phyloP scores from a whole-genome alignment of 495 filamentous ascomycete genomes.

The Tetracladium setigerum region DNA sequence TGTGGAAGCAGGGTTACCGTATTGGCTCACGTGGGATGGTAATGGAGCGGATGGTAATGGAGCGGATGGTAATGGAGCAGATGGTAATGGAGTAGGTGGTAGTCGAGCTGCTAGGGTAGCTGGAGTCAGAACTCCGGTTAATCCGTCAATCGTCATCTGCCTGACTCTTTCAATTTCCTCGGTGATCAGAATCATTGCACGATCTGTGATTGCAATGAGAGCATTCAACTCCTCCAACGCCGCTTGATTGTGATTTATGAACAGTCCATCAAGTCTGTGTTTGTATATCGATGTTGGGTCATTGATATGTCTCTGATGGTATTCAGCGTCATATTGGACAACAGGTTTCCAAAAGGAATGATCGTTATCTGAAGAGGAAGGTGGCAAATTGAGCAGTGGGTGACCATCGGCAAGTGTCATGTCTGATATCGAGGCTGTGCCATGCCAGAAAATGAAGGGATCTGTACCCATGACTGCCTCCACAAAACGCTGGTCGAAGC shows the following conservation, averaged over 20 bases:
- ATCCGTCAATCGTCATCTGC: too few species aligned
- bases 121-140: too few species aligned
- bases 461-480: slow-evolving; percentile 12
- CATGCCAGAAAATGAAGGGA: neutral
- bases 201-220: slow-evolving; percentile 19
- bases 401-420: neutral
- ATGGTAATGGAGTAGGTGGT: too few species aligned
- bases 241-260: slow-evolving; percentile 20
- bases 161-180: slow-evolving; percentile 13
- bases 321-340: slow-evolving; percentile 16
- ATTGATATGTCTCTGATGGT: slow-evolving; percentile 14
- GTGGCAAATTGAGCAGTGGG: neutral
- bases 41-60: too few species aligned
- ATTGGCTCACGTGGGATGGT: too few species aligned
- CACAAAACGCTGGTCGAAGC: slow-evolving; percentile 22
- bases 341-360: neutral
- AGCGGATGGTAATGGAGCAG: too few species aligned
- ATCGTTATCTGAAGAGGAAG: neutral
- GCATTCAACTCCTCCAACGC: slow-evolving; percentile 16
- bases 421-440: neutral
- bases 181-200: slow-evolving; percentile 16
- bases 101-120: too few species aligned
- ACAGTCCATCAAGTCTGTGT: slow-evolving; percentile 19
- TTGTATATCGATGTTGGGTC: slow-evolving; percentile 19
- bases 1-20: too few species aligned